Base-by-base conservation (phyloP, 768 basidiomycete genomes). In the Pulveroboletus frians region DNA sequence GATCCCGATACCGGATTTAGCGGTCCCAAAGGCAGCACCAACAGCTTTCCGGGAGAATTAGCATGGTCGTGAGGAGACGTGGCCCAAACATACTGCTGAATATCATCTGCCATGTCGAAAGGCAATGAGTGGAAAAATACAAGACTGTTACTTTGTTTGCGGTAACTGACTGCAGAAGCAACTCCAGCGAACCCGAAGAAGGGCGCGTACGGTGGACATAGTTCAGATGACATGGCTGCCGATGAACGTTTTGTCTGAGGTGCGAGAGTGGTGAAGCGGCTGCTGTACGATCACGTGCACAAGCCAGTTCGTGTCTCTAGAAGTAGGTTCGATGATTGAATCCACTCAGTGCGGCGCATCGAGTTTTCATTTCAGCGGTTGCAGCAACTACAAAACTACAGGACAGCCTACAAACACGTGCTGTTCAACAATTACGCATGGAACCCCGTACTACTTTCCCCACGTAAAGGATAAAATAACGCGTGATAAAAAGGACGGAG, bases 111-210 rank as follows among this genome's bases (percentile, higher is more conserved):
- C 26, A 43, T 26, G 52, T 10, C 53, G 29, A 45, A 34, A n/a
- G 11, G 4, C 0, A 8, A 49, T 59, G 36, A 65, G 63, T 39
- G 17, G 5, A 31, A 45, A 21, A 14, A 35, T 10, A 47, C 26
- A 3, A 35, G 38, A 49, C n/a, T 18, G 38, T 5, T 21, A 38
- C 18, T 30, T 46, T 5, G 35, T 30, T 46, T 7, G 35, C 20
- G n/a, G 43, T 35, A 20, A 64, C 88, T 71, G 60, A 96, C 95
- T 43, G 95, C 83, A 21, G 86, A 79, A n/a, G 92, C 88, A 27
- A 98, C 95, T 43, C 95, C 95, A 43, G 88, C 94, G 67, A 99
- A 94, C 23, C 94, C 95, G 67, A 98, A 96, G 83, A 98, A 98
- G 44, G 92, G 90, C 43, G 94, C 94, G 66, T 89, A 97, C 27